These are phyloP conservation scores for Ambispora gerdemannii DNA, from an alignment of 192 early-diverging fungal genomes.

Conservation along the genomic window DNA sequence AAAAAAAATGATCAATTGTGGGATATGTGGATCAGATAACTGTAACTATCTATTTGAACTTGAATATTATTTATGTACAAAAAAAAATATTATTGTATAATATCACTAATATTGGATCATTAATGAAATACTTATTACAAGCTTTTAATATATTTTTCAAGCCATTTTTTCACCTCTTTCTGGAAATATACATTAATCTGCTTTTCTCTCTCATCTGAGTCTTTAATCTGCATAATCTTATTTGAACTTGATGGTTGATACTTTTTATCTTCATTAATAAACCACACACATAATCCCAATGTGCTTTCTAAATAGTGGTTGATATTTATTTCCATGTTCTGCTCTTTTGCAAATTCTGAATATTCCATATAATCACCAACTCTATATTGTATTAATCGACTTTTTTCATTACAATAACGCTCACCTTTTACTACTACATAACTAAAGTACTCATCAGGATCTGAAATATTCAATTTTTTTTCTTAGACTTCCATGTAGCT, in stretches of 20 bases:
- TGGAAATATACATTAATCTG: not conserved
- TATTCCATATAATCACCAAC: conserved; percentile 12
- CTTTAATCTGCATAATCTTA: too few species aligned
- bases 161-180: not conserved
- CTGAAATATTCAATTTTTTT: not conserved
- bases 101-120: not conserved
- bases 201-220: too few species aligned
- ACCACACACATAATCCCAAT: not conserved
- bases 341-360: not conserved
- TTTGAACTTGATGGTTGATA: not conserved
- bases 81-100: conserved; percentile 16
- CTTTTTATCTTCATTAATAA: not conserved
- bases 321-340: not conserved
- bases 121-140: not conserved
- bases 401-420: not conserved
- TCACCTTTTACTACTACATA: not conserved
- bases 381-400: not conserved
- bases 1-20: conserved; percentile 7
- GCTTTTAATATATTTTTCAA: conserved; percentile 15
- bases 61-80: conserved; percentile 23
- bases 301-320: not conserved
- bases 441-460: conserved; percentile 1
- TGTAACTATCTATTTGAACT: conserved; percentile 23
- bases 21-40: conserved; percentile 1
- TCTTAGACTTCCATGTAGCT: conserved; percentile 12